A percentile compares a stretch with the other conserved stretches of the same genome.
Evolutionary conservation across 352 stramenopile genomes (phyloP).

Genomic region (Pythium rishiriense): DNA sequence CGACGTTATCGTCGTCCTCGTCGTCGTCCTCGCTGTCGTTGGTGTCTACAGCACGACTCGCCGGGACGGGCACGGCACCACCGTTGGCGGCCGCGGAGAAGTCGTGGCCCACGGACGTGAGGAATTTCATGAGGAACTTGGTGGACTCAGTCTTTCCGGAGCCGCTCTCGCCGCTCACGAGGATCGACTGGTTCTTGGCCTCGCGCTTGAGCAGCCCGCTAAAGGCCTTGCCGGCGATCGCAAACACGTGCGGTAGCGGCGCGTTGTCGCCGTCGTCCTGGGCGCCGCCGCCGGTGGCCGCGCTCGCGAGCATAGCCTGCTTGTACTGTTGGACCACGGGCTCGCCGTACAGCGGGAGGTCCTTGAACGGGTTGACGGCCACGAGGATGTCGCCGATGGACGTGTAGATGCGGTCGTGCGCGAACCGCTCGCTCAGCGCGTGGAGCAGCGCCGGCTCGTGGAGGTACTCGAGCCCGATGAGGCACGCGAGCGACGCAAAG

Average conservation of each 20-base stretch:
- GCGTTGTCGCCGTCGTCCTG: background rate
- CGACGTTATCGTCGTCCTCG: constrained; percentile 17
- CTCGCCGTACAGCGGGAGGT: constrained; percentile 65
- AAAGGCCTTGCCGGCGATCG: constrained; percentile 88
- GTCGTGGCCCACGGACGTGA: constrained; percentile 86
- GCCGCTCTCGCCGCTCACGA: constrained; percentile 86
- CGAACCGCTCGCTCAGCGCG: constrained; percentile 76
- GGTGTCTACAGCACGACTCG: background rate
- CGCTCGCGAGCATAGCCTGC: constrained; percentile 33
- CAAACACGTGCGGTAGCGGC: constrained; percentile 87
- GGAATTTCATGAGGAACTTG: constrained; percentile 92
- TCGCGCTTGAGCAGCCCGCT: constrained; percentile 56
- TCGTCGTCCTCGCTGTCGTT: constrained; percentile 12
- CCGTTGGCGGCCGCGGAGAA: constrained; percentile 13
- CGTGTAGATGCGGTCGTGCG: constrained; percentile 82
- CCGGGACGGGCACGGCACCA: background rate
- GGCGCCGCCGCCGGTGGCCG: constrained; percentile 7
- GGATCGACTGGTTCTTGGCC: constrained; percentile 77
- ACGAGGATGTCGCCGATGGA: constrained; percentile 87
- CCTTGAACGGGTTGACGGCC: constrained; percentile 82
- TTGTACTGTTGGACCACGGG: constrained; percentile 71
- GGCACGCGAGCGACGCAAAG: constrained; percentile 55
- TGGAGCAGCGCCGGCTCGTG: constrained; percentile 84
- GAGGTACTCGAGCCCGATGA: constrained; percentile 81
- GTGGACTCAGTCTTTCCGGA: constrained; percentile 89